Percentiles rank a stretch among this genome's conserved stretches.
These are phyloP conservation scores for Ceratobasidium theobromae DNA, from an alignment of 1,284 basidiomycete genomes.

Conservation along the genomic window DNA sequence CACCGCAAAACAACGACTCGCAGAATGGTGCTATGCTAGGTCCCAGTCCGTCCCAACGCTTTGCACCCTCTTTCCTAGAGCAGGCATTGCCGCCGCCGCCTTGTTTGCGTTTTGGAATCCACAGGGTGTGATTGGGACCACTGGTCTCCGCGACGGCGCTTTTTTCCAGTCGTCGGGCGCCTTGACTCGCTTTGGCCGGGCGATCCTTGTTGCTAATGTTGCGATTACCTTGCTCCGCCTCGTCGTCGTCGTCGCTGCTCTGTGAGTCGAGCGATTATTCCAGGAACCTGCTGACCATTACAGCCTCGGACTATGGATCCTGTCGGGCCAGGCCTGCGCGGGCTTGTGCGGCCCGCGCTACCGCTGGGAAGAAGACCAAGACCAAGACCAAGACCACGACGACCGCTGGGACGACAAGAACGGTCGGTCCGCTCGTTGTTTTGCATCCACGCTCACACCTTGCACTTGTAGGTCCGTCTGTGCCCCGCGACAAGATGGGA, in stretches of 20 bases:
- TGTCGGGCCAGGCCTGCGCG: constrained; percentile 70
- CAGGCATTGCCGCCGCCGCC: constrained; percentile 67
- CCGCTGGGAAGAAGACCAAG: constrained; percentile 75
- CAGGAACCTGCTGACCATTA: neutral
- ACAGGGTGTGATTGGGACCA: constrained; percentile 45
- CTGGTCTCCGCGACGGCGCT: constrained; percentile 58
- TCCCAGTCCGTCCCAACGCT: constrained; percentile 79
- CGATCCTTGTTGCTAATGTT: constrained; percentile 72
- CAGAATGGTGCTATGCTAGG: constrained; percentile 76
- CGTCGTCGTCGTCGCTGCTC: constrained; percentile 55
- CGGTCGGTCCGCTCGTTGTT: constrained; percentile 25
- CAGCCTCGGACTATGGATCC: constrained; percentile 72
- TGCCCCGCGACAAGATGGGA: constrained; percentile 44
- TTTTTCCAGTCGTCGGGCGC: constrained; percentile 68
- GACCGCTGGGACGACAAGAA: constrained; percentile 41
- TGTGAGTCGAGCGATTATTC: constrained; percentile 51
- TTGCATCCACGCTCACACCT: constrained; percentile 36
- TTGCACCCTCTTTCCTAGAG: constrained; percentile 73
- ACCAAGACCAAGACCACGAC: constrained; percentile 55
- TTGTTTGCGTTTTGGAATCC: constrained; percentile 64
- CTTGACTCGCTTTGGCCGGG: constrained; percentile 69
- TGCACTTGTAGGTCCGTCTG: constrained; percentile 39
- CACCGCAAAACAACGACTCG: constrained; percentile 40
- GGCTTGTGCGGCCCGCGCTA: constrained; percentile 79
- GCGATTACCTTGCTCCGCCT: constrained; percentile 67